Percentiles rank a stretch among this genome's conserved stretches.
Evolutionary conservation across 208 protist species (phyloP).

Genomic region (Naegleria gruberi): DNA sequence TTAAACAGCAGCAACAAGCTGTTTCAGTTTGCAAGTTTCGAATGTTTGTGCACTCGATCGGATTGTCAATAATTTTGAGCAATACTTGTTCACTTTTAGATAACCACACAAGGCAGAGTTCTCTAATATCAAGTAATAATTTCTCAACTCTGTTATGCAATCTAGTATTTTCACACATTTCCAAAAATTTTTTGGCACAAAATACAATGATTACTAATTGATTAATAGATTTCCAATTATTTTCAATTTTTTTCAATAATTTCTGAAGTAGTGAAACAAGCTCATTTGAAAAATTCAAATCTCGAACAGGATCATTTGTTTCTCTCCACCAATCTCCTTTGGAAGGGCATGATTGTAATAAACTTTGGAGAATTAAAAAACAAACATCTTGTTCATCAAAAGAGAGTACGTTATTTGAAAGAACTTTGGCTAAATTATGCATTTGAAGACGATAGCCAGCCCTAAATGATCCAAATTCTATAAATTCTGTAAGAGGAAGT

Average conservation of each 20-base stretch:
- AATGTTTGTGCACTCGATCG: no score
- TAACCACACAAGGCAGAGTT: no score
- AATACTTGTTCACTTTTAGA: no score
- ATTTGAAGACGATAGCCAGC: neutral
- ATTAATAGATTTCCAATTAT: neutral
- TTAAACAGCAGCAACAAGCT: no score
- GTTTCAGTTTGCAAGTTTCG: no score
- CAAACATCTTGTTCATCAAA: neutral
- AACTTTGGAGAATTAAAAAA: neutral
- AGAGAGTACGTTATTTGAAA: neutral
- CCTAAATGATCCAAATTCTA: neutral
- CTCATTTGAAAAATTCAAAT: neutral
- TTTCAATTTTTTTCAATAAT: neutral
- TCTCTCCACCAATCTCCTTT: neutral
- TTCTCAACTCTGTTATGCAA: no score
- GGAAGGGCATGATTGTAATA: neutral
- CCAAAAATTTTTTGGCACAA: no score
- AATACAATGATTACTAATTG: neutral
- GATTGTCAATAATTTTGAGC: no score
- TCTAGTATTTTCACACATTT: no score
- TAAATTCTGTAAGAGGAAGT: neutral
- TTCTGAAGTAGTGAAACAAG: neutral
- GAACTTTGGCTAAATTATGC: neutral
- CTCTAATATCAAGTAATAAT: no score
- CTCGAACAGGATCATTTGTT: neutral